phyloP scores from a whole-genome alignment of 2,329 filamentous ascomycete species.

The Chlorencoelia australis region DNA sequence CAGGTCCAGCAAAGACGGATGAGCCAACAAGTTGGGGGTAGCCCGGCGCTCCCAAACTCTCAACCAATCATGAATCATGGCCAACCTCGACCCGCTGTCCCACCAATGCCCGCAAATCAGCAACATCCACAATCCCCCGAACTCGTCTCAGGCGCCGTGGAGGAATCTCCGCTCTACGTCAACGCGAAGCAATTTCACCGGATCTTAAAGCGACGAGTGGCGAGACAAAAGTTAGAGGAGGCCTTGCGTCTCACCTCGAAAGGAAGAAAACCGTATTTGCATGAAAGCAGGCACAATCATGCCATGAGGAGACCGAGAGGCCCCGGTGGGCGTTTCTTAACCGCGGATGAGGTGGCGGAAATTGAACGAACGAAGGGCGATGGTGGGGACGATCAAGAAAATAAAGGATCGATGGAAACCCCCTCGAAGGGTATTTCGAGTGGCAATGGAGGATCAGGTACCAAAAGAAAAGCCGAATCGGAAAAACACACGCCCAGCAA shows the following conservation, averaged over 20 bases:
- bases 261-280: slow-evolving; percentile 90
- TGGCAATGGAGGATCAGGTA: slow-evolving; percentile 30
- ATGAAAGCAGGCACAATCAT: slow-evolving; percentile 96
- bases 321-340: slow-evolving; percentile 89
- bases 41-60: slow-evolving; percentile 62
- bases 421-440: slow-evolving; percentile 24
- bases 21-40: slow-evolving; percentile 55
- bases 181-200: slow-evolving; percentile 99
- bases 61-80: slow-evolving; percentile 68
- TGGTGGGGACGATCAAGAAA: slow-evolving; percentile 30
- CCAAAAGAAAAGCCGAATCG: slow-evolving; percentile 52
- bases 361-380: slow-evolving; percentile 58
- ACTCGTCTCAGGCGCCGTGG: slow-evolving; percentile 58
- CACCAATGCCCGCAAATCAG: slow-evolving; percentile 52
- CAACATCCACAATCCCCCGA: slow-evolving; percentile 68
- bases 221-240: slow-evolving; percentile 87
- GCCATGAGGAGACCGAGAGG: slow-evolving; percentile 93
- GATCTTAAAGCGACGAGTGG: slow-evolving; percentile 87
- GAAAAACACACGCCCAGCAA: slow-evolving; percentile 41
- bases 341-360: slow-evolving; percentile 86
- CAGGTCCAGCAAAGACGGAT: slow-evolving; percentile 54
- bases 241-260: slow-evolving; percentile 86
- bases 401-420: slow-evolving; percentile 28
- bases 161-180: slow-evolving; percentile 93
- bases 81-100: slow-evolving; percentile 41